These are phyloP conservation scores for Malassezia equina DNA, from an alignment of 1,284 basidiomycete species.

Conservation along the genomic window DNA sequence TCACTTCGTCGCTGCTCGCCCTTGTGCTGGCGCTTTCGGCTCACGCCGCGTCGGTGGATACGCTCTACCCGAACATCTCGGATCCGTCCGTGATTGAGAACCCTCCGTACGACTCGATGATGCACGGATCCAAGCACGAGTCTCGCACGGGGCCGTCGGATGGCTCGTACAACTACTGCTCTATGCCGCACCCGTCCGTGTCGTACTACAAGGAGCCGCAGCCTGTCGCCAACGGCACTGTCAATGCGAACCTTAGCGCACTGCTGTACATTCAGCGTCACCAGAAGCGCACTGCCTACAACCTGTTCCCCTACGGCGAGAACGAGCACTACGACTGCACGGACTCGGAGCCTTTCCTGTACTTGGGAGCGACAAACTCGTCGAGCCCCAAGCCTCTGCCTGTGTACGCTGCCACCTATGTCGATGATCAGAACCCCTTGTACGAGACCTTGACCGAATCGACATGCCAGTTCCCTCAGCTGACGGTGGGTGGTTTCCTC, in stretches of 20 bases:
- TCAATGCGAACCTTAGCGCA: background rate
- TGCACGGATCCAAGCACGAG: background rate
- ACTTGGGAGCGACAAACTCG: background rate
- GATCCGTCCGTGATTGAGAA: background rate
- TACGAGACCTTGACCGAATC: conserved; percentile 4
- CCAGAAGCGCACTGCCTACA: conserved; percentile 14
- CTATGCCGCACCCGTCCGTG: conserved; percentile 11
- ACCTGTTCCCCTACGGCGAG: conserved; percentile 11
- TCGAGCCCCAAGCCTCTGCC: background rate
- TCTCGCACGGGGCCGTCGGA: background rate
- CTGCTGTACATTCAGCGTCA: conserved; percentile 11
- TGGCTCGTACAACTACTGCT: conserved; percentile 13
- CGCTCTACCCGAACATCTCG: conserved; percentile 6
- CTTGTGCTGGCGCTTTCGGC: background rate
- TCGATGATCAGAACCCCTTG: conserved; percentile 3
- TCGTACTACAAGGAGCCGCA: conserved; percentile 2
- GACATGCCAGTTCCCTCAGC: conserved; percentile 13
- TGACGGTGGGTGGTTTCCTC: conserved; percentile 9
- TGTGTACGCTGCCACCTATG: conserved; percentile 8
- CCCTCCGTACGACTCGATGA: conserved; percentile 1
- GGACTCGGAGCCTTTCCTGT: background rate
- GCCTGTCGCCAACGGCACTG: conserved; percentile 4
- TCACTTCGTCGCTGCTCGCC: background rate
- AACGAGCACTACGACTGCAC: conserved; percentile 1
- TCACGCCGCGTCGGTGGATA: background rate